Evolutionary conservation across 768 basidiomycete species (phyloP).

Genomic region (Panaeolus papilionaceus): DNA sequence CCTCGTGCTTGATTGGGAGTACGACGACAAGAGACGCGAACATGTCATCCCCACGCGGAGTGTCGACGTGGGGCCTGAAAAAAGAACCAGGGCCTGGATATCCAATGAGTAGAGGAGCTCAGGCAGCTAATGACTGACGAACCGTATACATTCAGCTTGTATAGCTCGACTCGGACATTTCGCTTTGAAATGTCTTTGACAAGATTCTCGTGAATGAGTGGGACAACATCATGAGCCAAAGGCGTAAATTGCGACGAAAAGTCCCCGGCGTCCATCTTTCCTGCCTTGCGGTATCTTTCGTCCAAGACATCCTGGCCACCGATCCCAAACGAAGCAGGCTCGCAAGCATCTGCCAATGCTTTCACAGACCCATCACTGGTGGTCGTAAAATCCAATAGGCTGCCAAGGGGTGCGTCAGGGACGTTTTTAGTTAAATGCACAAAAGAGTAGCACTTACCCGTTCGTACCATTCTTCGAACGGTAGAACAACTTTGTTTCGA

Average conservation of each 20-base stretch:
- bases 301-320: slow-evolving; percentile 45
- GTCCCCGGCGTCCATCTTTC: slow-evolving; percentile 43
- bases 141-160: slow-evolving; percentile 48
- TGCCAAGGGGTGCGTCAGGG: neutral
- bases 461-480: neutral
- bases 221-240: slow-evolving; percentile 24
- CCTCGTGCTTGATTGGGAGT: slow-evolving; percentile 47
- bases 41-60: slow-evolving; percentile 48
- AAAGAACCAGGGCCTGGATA: slow-evolving; percentile 46
- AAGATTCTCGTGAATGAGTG: slow-evolving; percentile 29
- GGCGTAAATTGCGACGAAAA: slow-evolving; percentile 43
- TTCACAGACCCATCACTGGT: slow-evolving; percentile 19
- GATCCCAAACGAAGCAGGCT: slow-evolving; percentile 47
- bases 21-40: slow-evolving; percentile 55
- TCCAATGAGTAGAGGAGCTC: neutral
- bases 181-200: slow-evolving; percentile 21
- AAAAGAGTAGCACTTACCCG: neutral
- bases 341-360: slow-evolving; percentile 39
- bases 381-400: slow-evolving; percentile 17
- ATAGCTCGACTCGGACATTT: slow-evolving; percentile 34
- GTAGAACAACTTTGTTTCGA: neutral
- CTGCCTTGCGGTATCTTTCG: slow-evolving; percentile 51
- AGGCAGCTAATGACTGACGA: neutral
- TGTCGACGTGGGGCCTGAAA: slow-evolving; percentile 59
- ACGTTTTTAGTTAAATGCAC: neutral